phyloP scores from a whole-genome alignment of 345 rosid species.

The Eucalyptus curtisii region DNA sequence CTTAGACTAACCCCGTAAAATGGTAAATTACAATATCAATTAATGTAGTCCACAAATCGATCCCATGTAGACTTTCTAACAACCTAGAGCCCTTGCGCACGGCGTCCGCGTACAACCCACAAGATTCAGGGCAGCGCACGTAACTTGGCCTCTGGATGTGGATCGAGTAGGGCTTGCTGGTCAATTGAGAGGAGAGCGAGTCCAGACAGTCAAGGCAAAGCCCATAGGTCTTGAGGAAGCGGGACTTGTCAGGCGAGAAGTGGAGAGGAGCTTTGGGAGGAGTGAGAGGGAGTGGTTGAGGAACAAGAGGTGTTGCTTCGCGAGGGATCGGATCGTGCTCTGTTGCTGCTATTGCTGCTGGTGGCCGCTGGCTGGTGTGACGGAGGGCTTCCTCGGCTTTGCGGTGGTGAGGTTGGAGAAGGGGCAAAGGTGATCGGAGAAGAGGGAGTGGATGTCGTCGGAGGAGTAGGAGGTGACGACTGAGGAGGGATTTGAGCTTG shows the following conservation, averaged over 20 bases:
- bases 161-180: not conserved
- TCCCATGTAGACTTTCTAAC: too few relatives aligned
- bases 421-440: slow-evolving; percentile 47
- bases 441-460: slow-evolving; percentile 23
- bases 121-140: slow-evolving; percentile 24
- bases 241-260: fast-evolving
- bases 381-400: not conserved
- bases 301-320: slow-evolving; percentile 56
- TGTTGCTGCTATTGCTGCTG: not conserved
- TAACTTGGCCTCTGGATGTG: not conserved
- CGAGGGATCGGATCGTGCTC: slow-evolving; percentile 28
- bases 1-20: too few relatives aligned
- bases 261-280: slow-evolving; percentile 50
- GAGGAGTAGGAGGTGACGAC: slow-evolving; percentile 24
- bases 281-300: slow-evolving; percentile 54
- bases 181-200: too few relatives aligned
- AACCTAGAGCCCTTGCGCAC: too few relatives aligned
- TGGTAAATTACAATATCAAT: too few relatives aligned
- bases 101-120: slow-evolving; percentile 16
- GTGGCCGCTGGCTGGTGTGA: not conserved
- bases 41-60: too few relatives aligned
- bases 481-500: not conserved
- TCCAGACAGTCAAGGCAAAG: too few relatives aligned
- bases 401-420: slow-evolving; percentile 10
- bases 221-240: too few relatives aligned